Conservation (phyloP, 768 basidiomycete species). For the Leucogyrophana mollusca region DNA sequence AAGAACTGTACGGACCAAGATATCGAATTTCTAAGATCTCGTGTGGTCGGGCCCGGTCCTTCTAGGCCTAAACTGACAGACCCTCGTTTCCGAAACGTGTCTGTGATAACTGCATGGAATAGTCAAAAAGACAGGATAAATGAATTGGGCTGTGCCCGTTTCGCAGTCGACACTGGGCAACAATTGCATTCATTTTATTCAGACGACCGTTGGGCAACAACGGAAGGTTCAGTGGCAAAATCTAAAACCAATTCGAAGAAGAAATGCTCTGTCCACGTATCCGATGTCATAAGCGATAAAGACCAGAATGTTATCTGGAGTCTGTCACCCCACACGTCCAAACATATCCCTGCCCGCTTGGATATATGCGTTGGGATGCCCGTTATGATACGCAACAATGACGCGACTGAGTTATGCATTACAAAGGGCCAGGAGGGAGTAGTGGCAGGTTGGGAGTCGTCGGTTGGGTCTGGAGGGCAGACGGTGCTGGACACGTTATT, state of each 20-base stretch:
- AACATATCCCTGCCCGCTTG: too few relatives aligned
- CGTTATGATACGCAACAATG: constrained; percentile 31
- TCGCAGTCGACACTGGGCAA: constrained; percentile 31
- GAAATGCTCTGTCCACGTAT: constrained; percentile 7
- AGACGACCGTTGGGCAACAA: constrained; percentile 9
- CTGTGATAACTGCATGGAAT: constrained; percentile 39
- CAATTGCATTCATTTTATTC: constrained; percentile 26
- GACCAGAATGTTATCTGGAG: neutral
- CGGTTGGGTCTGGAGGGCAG: constrained; percentile 7
- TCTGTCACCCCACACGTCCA: too few relatives aligned
- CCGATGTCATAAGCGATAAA: constrained; percentile 23
- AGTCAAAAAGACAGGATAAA: constrained; percentile 38
- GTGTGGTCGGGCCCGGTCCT: constrained; percentile 15
- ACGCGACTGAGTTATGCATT: constrained; percentile 33
- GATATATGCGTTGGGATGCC: too few relatives aligned
- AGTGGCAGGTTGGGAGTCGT: constrained; percentile 26
- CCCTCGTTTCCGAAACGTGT: constrained; percentile 27
- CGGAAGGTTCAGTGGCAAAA: neutral
- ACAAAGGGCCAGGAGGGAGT: constrained; percentile 33
- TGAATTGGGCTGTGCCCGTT: constrained; percentile 25
- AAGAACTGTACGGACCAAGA: constrained; percentile 38
- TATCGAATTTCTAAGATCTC: constrained; percentile 29
- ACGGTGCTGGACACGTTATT: constrained; percentile 26
- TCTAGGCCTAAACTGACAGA: constrained; percentile 10
- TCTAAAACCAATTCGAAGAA: too few relatives aligned